These are phyloP conservation scores for Aspergillus fumigatus DNA, from an alignment of 2,329 filamentous ascomycete species.

Conservation along the genomic window DNA sequence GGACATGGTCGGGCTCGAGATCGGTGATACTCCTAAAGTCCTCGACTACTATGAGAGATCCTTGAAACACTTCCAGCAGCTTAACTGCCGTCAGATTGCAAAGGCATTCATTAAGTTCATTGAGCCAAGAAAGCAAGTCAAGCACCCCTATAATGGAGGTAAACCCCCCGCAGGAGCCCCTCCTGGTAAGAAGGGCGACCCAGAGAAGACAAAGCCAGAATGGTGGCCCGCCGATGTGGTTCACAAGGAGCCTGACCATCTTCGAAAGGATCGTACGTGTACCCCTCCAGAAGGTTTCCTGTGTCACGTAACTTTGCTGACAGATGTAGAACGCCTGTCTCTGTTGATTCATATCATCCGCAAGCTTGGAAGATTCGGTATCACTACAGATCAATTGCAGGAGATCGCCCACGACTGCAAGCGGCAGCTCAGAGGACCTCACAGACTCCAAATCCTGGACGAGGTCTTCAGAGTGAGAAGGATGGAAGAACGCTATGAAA, in stretches of 20 bases:
- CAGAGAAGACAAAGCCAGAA: slow-evolving; percentile 42
- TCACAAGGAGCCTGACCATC: slow-evolving; percentile 48
- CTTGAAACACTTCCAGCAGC: slow-evolving; percentile 43
- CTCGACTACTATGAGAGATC: slow-evolving; percentile 38
- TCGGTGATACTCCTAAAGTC: slow-evolving; percentile 38
- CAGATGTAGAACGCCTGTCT: slow-evolving; percentile 28
- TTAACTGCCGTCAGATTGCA: slow-evolving; percentile 42
- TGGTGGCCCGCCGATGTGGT: slow-evolving; percentile 43
- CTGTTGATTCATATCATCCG: slow-evolving; percentile 40
- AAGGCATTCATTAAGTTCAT: slow-evolving; percentile 46
- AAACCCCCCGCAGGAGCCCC: slow-evolving; percentile 30
- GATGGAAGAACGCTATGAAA: slow-evolving; percentile 38
- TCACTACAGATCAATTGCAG: slow-evolving; percentile 37
- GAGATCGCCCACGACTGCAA: slow-evolving; percentile 38
- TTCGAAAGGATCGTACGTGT: slow-evolving; percentile 42
- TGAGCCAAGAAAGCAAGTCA: slow-evolving; percentile 46
- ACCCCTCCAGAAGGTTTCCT: not conserved
- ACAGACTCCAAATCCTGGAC: slow-evolving; percentile 35
- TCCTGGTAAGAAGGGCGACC: slow-evolving; percentile 36
- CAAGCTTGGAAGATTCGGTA: slow-evolving; percentile 30
- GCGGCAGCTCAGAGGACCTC: slow-evolving; percentile 32
- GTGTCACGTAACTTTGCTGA: slow-evolving; percentile 1
- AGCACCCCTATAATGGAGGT: slow-evolving; percentile 47
- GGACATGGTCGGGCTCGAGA: slow-evolving; percentile 29
- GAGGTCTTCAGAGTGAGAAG: slow-evolving; percentile 40